Conservation (phyloP, 2,329 filamentous ascomycete species). For the Fusarium sp. region DNA sequence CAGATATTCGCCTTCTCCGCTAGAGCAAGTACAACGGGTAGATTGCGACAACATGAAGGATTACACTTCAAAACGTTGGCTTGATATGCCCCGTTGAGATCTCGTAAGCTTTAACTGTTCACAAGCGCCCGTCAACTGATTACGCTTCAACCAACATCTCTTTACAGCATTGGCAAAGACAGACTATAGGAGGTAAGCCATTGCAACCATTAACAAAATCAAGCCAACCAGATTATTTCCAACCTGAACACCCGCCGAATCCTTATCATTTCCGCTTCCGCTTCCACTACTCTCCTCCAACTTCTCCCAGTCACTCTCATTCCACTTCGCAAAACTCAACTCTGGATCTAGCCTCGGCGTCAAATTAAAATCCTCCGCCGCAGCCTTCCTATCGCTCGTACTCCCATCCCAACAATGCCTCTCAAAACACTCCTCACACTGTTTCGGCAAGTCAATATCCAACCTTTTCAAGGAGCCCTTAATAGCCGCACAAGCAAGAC, state of each 20-base stretch:
- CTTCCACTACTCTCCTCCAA: neutral
- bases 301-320: conserved; percentile 28
- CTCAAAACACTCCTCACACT: conserved; percentile 46
- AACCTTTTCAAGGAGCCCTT: conserved; percentile 69
- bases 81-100: no score
- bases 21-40: neutral
- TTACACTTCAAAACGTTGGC: rapidly evolving
- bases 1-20: no score
- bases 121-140: neutral
- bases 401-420: conserved; percentile 47
- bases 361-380: conserved; percentile 33
- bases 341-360: conserved; percentile 35
- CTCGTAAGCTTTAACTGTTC: neutral
- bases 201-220: neutral
- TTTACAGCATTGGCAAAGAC: rapidly evolving
- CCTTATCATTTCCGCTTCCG: neutral
- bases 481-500: conserved; percentile 84
- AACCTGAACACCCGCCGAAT: neutral
- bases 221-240: neutral
- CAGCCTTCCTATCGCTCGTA: conserved; percentile 18
- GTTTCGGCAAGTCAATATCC: conserved; percentile 30
- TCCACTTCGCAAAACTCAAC: conserved; percentile 44
- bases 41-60: rapidly evolving
- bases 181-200: neutral
- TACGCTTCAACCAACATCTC: no score